Evolutionary conservation across 305 asterid genomes (phyloP).

Genomic region (Ilex paraguariensis): DNA sequence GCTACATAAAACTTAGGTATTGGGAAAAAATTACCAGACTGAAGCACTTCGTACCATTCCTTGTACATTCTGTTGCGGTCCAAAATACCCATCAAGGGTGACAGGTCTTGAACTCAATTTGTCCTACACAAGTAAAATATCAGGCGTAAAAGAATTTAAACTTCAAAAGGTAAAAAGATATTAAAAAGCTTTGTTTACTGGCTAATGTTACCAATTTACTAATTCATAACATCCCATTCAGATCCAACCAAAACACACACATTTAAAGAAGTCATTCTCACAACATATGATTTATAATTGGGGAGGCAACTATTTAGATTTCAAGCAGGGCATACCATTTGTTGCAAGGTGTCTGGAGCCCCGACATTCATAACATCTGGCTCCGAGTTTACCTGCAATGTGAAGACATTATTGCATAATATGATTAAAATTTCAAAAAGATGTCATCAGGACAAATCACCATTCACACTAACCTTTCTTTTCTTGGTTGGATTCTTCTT

Average conservation of each 20-base stretch:
- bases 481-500: constrained; percentile 74
- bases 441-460: background rate
- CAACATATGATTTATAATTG: background rate
- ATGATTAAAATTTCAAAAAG: background rate
- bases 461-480: constrained; percentile 62
- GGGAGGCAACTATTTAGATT: constrained; percentile 16
- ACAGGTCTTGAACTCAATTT: constrained; percentile 75
- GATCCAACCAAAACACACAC: background rate
- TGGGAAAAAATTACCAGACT: constrained; percentile 7
- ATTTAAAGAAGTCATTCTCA: background rate
- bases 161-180: background rate
- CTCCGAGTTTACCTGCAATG: constrained; percentile 65
- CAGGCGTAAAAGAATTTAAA: background rate
- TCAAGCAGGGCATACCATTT: constrained; percentile 53
- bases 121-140: constrained; percentile 44
- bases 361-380: constrained; percentile 62
- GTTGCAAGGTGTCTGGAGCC: constrained; percentile 72
- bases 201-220: too few species aligned
- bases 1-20: background rate
- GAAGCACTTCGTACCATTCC: constrained; percentile 65
- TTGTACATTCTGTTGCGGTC: constrained; percentile 71
- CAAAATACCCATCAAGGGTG: constrained; percentile 77
- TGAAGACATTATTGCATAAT: constrained; percentile 12
- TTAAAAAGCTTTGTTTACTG: background rate
- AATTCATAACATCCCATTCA: background rate